Evolutionary conservation across 306 rosid genomes (phyloP).

Genomic region (Pyrus bretschneideri): DNA sequence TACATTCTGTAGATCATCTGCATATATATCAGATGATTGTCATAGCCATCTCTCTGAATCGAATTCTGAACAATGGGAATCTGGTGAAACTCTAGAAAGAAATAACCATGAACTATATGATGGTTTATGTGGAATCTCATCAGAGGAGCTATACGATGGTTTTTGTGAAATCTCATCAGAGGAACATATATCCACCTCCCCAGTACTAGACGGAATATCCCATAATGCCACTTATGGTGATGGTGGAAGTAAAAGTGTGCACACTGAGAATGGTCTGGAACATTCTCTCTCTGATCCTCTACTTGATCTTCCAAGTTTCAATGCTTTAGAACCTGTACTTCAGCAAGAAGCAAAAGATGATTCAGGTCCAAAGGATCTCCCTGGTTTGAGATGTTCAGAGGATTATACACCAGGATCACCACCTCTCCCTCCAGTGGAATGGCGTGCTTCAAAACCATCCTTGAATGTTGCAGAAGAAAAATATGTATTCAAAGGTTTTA

Average conservation of each 20-base stretch:
- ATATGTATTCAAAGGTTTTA: conserved; percentile 25
- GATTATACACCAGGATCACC: conserved; percentile 54
- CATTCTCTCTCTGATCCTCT: conserved; percentile 43
- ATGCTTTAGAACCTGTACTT: conserved; percentile 40
- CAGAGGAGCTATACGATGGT: conserved; percentile 32
- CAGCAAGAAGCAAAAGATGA: conserved; percentile 29
- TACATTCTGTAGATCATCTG: conserved; percentile 92
- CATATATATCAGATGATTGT: conserved; percentile 63
- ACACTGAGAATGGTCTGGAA: conserved; percentile 28
- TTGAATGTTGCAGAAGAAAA: conserved; percentile 39
- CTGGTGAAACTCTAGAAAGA: conserved; percentile 50
- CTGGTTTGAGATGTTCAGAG: conserved; percentile 15
- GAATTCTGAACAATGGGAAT: conserved; percentile 86
- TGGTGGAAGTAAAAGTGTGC: conserved; percentile 20
- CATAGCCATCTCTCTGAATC: conserved; percentile 60
- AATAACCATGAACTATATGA: conserved; percentile 40
- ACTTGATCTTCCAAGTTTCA: conserved; percentile 76
- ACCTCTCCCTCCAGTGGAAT: conserved; percentile 65
- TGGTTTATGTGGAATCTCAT: conserved; percentile 32
- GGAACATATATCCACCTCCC: conserved; percentile 37
- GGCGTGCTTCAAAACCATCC: conserved; percentile 45
- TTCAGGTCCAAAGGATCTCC: conserved; percentile 21
- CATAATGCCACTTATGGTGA: conserved; percentile 27
- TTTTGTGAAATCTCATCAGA: conserved; percentile 40
- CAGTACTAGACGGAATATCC: conserved; percentile 26